These are phyloP conservation scores for Fusarium algeriense DNA, from an alignment of 2,329 filamentous ascomycete species.

Conservation along the genomic window DNA sequence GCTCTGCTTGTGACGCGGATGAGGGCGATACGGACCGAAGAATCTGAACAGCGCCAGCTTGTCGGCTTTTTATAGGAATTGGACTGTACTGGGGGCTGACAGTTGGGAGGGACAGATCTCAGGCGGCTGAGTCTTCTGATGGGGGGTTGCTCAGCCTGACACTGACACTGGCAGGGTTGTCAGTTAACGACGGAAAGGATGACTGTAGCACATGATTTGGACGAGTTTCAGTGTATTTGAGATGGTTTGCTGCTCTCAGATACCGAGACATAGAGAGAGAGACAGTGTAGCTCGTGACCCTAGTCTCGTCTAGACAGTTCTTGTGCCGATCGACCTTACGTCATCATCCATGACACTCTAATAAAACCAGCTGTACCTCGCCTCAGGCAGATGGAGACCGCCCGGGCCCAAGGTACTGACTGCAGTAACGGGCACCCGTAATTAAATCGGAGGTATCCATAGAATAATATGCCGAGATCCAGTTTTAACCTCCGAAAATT, in stretches of 20 bases:
- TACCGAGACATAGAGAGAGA: slow-evolving; percentile 23
- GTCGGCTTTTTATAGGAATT: slow-evolving; percentile 14
- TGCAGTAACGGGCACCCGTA: not conserved
- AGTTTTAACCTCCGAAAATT: slow-evolving; percentile 3
- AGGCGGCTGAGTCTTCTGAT: slow-evolving; percentile 51
- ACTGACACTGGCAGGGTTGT: slow-evolving; percentile 36
- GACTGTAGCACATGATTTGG: slow-evolving; percentile 45
- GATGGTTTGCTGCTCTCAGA: slow-evolving; percentile 21
- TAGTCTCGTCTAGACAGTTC: slow-evolving; percentile 8
- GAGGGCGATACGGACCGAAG: slow-evolving; percentile 53
- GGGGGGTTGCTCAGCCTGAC: slow-evolving; percentile 39
- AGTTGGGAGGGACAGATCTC: slow-evolving; percentile 27
- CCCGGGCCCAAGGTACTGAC: too few relatives aligned
- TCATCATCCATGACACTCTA: slow-evolving; percentile 37
- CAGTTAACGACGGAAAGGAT: slow-evolving; percentile 33
- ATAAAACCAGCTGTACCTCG: not conserved
- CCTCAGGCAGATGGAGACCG: not conserved
- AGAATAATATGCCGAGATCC: not conserved
- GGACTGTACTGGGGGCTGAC: slow-evolving; percentile 29
- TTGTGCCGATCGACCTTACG: slow-evolving; percentile 41
- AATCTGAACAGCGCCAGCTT: slow-evolving; percentile 62
- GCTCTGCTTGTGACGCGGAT: slow-evolving; percentile 59
- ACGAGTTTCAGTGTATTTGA: slow-evolving; percentile 26
- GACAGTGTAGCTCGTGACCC: slow-evolving; percentile 39
- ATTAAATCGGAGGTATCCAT: not conserved